Conservation (phyloP, 1,139 yeast genomes). For the Chernovozyma sophiae-reginae region DNA sequence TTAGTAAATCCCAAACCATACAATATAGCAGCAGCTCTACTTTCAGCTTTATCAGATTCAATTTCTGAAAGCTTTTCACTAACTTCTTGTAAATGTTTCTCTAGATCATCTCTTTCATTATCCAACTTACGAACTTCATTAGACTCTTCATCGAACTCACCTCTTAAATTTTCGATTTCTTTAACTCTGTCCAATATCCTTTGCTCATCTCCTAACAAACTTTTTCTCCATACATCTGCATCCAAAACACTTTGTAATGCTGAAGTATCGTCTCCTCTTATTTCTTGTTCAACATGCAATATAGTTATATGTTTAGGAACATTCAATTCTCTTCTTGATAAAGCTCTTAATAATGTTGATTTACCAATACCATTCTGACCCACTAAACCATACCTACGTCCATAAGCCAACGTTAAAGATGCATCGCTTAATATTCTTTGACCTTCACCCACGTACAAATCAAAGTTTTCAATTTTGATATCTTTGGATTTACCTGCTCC, state of each 20-base stretch:
- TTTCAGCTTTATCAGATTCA: conserved; percentile 97
- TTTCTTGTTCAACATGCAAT: conserved; percentile 96
- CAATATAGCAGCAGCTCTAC: conserved; percentile 93
- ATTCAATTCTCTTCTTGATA: conserved; percentile 87
- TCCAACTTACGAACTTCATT: conserved; percentile 77
- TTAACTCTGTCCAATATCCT: conserved; percentile 69
- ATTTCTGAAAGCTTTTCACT: conserved; percentile 81
- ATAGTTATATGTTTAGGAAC: conserved; percentile 94
- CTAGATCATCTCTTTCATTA: conserved; percentile 85
- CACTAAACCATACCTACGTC: conserved; percentile 90
- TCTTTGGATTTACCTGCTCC: conserved; percentile 95
- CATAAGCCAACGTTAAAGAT: conserved; percentile 79
- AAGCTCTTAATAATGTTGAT: conserved; percentile 84
- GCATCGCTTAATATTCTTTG: conserved; percentile 89
- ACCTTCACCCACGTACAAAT: conserved; percentile 92
- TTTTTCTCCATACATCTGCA: conserved; percentile 99
- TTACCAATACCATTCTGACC: conserved; percentile 99
- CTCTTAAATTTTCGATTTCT: conserved; percentile 67
- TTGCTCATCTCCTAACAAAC: conserved; percentile 69
- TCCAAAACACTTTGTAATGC: conserved; percentile 90
- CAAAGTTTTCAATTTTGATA: conserved; percentile 88
- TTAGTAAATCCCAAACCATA: conserved; percentile 90
- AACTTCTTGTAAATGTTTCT: conserved; percentile 69
- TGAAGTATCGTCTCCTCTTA: conserved; percentile 84
- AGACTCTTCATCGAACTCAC: conserved; percentile 78